Evolutionary conservation across 352 stramenopile species (phyloP), one percentile per base, ranked within the genome.

Genomic region (Phytopythium delawarense): DNA sequence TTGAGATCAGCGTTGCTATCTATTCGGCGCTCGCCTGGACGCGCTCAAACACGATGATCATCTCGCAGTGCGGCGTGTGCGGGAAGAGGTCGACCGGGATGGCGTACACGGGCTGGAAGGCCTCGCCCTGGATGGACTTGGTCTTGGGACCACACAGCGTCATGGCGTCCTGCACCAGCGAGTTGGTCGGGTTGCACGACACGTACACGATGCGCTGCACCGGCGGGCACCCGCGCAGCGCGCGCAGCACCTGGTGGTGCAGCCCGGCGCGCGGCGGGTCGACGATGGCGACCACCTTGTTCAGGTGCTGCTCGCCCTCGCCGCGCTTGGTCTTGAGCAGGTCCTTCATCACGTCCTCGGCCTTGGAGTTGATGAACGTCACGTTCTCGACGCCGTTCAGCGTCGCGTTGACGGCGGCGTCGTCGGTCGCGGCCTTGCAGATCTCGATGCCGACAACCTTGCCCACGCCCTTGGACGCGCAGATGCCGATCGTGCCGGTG

Each of bases 1-100:
- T 25, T 44, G 30, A 57, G 30, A 32, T 15, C 21, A 21, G 20
- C 8, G 11, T 30, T 44, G 32, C 18, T 44, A 18, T 30, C 44
- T 62, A 62, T 49, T 72, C 69, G 37, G 53, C 53, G 35, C 66
- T 62, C n/a, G 59, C 45, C 59, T 81, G 76, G 44, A 82, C 75
- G 37, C 91, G 87, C 62, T 99, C 97, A 69, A 99, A 99, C 9
- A 98, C 92, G 68, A 99, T 97, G 45, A 99, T 95, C 84, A 99
- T 97, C 78, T 99, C 97, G 72, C 94, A 99, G 81, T 99, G 97
- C 34, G 84, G 81, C 18, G 97, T 99, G 67, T 98, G 91, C 1
- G 97, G 97, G 74, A 99, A 99, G 92, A 99, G 98, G 76, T 99
- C 97, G 37, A 99, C 96, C 2, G 97, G 97, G 45, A 96, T 91